Base-by-base conservation (phyloP, 495 filamentous ascomycete species). In the Hypoxylon crocopeplum region DNA sequence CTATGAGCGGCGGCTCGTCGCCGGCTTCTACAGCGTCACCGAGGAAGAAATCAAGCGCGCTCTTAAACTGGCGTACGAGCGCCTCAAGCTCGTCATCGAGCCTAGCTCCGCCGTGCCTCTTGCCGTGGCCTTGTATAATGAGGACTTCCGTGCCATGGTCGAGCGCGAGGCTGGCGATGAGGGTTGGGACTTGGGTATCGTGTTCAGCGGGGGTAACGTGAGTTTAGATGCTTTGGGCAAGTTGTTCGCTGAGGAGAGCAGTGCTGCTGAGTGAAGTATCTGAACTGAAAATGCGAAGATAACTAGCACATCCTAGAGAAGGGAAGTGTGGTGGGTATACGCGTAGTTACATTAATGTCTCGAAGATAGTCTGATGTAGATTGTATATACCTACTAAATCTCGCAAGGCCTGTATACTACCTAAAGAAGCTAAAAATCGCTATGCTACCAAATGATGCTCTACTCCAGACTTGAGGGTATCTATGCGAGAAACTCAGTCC, bases 21-120 rank as follows among this genome's bases (percentile, higher is more conserved):
- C 73, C 3, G 90, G 86, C 2, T 85, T 96, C 56, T 27, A 27
- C 75, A 79, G 81, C 32, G 94, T 93, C 0, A 85, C 77, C 6
- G 94, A 98, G 70, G 86, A 86, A 59, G 84, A 96, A 76, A 97
- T 98, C 72, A 83, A 83, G 73, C 72, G 73, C 7, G 88, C 93
- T 2, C 77, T 98, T 84, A 73, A 78, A 56, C 69, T 97, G 64
- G 89, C 93, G 24, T 70, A 93, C 67, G 93, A 98, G 80, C 74
- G 93, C 53, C 86, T 96, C 83, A 98, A 98, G 84, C 75, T 96
- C 36, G 82, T 97, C 36, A 83, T 97, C 19, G 94, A 98, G 78
- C 94, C 94, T 40, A 93, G 89, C 71, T 84, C 93, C 2, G 91
- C 88, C 2, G 93, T 98, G 16, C 86, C 86, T 11, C 72, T 98